phyloP scores from a whole-genome alignment of 2,329 filamentous ascomycete genomes.

The Claviceps citrina region DNA sequence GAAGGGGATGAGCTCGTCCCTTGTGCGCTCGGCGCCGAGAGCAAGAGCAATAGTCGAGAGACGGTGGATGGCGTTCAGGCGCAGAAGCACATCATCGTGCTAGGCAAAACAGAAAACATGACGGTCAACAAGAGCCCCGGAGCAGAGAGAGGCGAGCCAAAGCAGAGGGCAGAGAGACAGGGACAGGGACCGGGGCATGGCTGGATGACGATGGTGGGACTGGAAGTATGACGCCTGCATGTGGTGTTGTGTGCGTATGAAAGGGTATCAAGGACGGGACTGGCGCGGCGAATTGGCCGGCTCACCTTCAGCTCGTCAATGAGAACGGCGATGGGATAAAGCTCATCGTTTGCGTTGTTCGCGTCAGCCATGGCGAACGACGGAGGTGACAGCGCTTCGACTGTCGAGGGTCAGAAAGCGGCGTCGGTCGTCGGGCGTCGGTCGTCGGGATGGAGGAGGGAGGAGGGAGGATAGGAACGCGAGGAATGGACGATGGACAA shows the following conservation, averaged over 20 bases:
- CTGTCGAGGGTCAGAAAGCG: constrained; percentile 7
- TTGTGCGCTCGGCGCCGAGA: constrained; percentile 85
- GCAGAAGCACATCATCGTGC: constrained; percentile 97
- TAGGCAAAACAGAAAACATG: constrained; percentile 23
- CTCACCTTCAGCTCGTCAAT: constrained; percentile 98
- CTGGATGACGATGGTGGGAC: constrained; percentile 5
- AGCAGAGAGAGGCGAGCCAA: neutral
- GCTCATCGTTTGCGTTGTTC: constrained; percentile 86
- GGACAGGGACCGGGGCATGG: constrained; percentile 5
- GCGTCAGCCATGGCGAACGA: constrained; percentile 68
- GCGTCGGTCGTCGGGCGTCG: too few species aligned
- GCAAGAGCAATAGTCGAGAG: constrained; percentile 96
- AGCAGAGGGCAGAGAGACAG: constrained; percentile 1
- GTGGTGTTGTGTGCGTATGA: neutral
- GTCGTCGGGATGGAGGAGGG: too few species aligned
- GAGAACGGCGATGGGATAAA: constrained; percentile 97
- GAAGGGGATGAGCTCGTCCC: constrained; percentile 97
- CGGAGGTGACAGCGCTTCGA: constrained; percentile 18
- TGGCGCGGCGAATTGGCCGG: constrained; percentile 7
- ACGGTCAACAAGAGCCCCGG: constrained; percentile 14
- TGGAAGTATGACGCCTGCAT: neutral
- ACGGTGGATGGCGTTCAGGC: constrained; percentile 95
- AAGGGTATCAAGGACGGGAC: neutral
- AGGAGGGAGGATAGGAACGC: constrained; percentile 2
- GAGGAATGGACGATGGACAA: constrained; percentile 5